These are phyloP conservation scores for Aspergillus persii DNA, from an alignment of 2,329 filamentous ascomycete species.

Conservation along the genomic window DNA sequence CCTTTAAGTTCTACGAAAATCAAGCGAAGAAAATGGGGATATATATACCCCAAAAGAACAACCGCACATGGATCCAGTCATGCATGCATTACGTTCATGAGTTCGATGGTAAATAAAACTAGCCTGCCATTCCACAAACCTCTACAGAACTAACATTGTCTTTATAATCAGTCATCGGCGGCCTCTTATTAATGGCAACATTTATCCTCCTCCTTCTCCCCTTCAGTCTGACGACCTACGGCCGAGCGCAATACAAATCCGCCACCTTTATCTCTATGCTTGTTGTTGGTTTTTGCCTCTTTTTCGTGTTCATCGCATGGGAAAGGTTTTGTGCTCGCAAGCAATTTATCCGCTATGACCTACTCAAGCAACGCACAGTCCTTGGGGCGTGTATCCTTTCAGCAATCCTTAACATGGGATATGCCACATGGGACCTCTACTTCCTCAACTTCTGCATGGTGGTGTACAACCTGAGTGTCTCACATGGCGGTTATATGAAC, in stretches of 20 bases:
- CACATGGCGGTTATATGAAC: neutral
- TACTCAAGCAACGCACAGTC: neutral
- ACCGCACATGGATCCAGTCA: constrained; percentile 49
- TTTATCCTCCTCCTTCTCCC: constrained; percentile 65
- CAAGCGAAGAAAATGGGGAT: constrained; percentile 59
- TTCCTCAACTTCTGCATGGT: neutral
- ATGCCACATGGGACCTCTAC: neutral
- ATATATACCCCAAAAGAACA: constrained; percentile 43
- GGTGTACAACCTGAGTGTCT: neutral
- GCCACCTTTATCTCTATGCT: constrained; percentile 51
- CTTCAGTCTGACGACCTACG: constrained; percentile 53
- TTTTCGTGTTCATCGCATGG: constrained; percentile 35
- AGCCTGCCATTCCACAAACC: neutral
- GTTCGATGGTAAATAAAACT: constrained; percentile 54
- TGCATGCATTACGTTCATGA: constrained; percentile 57
- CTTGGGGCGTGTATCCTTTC: neutral
- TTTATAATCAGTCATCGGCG: neutral
- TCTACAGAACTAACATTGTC: too few species aligned
- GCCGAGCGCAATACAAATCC: constrained; percentile 42
- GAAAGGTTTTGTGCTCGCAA: neutral
- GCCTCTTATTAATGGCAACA: constrained; percentile 57
- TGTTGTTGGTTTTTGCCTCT: constrained; percentile 52
- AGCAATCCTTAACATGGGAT: neutral
- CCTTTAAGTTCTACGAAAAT: constrained; percentile 56
- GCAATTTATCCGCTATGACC: neutral